phyloP scores from a whole-genome alignment of 1,284 basidiomycete species.

The Malassezia caprae region DNA sequence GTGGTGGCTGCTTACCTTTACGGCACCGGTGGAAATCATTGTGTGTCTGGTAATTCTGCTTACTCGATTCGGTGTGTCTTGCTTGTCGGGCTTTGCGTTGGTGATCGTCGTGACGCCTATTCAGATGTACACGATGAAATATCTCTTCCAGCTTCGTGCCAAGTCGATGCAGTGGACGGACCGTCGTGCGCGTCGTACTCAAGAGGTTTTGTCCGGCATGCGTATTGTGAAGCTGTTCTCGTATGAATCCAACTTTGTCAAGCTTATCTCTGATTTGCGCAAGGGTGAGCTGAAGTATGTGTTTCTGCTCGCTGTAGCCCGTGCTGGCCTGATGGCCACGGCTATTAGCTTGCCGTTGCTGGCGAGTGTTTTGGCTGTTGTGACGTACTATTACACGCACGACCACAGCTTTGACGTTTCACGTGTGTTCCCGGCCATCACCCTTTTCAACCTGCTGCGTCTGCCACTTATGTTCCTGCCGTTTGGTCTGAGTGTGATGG shows the following conservation, averaged over 20 bases:
- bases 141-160: constrained; percentile 61
- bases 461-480: constrained; percentile 62
- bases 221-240: constrained; percentile 46
- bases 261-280: constrained; percentile 62
- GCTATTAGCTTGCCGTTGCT: constrained; percentile 66
- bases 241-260: constrained; percentile 49
- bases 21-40: constrained; percentile 54
- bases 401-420: constrained; percentile 58
- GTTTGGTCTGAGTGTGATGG: constrained; percentile 37
- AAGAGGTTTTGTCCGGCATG: constrained; percentile 43
- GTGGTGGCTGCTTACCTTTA: constrained; percentile 67
- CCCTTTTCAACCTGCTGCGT: constrained; percentile 54
- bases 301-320: constrained; percentile 63
- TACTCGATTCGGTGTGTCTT: constrained; percentile 66
- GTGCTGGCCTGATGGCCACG: constrained; percentile 61
- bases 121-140: constrained; percentile 66
- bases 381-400: constrained; percentile 61
- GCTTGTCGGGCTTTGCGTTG: constrained; percentile 72
- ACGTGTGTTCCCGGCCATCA: constrained; percentile 48
- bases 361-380: constrained; percentile 73
- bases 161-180: constrained; percentile 86
- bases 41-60: constrained; percentile 56
- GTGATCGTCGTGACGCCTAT: constrained; percentile 58
- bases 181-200: constrained; percentile 49
- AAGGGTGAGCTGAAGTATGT: constrained; percentile 68